Evolutionary conservation across 163 green algal genomes (phyloP), one percentile per base, ranked within the genome.

Genomic region (Scenedesmus sp.): DNA sequence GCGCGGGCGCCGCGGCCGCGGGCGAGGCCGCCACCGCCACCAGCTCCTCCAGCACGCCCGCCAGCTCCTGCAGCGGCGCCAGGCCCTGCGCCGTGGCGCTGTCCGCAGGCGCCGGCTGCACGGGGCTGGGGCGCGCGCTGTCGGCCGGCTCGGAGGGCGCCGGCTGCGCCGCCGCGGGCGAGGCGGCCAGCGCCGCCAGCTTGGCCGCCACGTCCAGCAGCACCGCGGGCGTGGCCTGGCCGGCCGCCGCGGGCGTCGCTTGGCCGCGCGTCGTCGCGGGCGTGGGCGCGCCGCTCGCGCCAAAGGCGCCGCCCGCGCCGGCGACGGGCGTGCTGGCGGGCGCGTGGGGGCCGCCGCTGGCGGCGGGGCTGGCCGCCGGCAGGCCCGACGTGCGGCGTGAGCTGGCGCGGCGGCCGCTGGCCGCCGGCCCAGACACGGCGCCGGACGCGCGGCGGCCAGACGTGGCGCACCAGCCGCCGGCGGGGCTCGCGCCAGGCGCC

Each of bases 201-300:
- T 77, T 67, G 2, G 69, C 42, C 20, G 69, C 69, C 11, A 77
- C 53, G 44, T 28, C 44, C 22, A 77, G 15, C 28, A 77, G 54
- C 28, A 53, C 34, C 17, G 29, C 51, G 10, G 67, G 67, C n/a
- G 67, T 65, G 4, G n/a, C n/a, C n/a, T n/a, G n/a, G n/a, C n/a
- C n/a, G n/a, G n/a, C n/a, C n/a, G n/a, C n/a, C n/a, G n/a, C n/a
- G n/a, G n/a, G n/a, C n/a, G n/a, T n/a, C n/a, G n/a, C n/a, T n/a
- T n/a, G n/a, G n/a, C n/a, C n/a, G n/a, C n/a, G n/a, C n/a, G n/a
- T n/a, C n/a, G n/a, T n/a, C n/a, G n/a, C n/a, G n/a, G n/a, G n/a
- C n/a, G n/a, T n/a, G n/a, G n/a, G n/a, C n/a, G n/a, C n/a, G n/a
- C n/a, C n/a, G n/a, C 56, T 64, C 28, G 28, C 9, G 3, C 28